Evolutionary conservation across 176 grass and related monocot genomes (phyloP).

Genomic region (Hordeum vulgare): DNA sequence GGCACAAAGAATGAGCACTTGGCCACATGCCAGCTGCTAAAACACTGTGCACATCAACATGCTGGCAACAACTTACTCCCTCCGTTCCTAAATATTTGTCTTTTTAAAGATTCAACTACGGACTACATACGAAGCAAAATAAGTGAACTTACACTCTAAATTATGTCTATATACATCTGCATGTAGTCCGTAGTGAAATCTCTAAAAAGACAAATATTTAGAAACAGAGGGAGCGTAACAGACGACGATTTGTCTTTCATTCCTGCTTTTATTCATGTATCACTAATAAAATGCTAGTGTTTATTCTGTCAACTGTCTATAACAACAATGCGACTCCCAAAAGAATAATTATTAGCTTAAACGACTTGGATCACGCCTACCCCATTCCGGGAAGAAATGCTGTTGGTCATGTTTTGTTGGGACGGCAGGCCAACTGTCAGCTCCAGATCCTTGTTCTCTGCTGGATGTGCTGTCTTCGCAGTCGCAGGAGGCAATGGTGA

Average conservation of each 20-base stretch:
- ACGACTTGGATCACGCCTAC: constrained; percentile 44
- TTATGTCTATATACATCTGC: no score
- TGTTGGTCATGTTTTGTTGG: constrained; percentile 40
- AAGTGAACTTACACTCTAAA: no score
- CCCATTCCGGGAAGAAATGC: constrained; percentile 36
- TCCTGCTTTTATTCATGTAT: constrained; percentile 34
- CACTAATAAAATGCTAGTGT: constrained; percentile 33
- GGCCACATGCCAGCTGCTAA: background rate
- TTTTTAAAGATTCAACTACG: no score
- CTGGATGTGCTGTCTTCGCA: constrained; percentile 1
- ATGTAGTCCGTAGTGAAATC: no score
- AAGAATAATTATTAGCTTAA: constrained; percentile 29
- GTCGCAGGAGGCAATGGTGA: background rate
- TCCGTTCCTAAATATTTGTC: no score
- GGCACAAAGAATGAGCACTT: constrained; percentile 3
- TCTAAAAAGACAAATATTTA: no score
- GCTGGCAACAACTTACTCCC: background rate
- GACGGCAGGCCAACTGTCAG: constrained; percentile 41
- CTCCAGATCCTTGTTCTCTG: constrained; percentile 37
- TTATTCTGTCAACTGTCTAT: constrained; percentile 35
- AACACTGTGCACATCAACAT: background rate
- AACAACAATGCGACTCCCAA: constrained; percentile 6
- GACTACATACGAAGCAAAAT: no score
- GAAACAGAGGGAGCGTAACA: no score
- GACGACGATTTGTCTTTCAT: background rate